Percentiles rank a stretch among this genome's conserved stretches.
Evolutionary conservation across 306 rosid species (phyloP).

Genomic region (Quercus cerris): DNA sequence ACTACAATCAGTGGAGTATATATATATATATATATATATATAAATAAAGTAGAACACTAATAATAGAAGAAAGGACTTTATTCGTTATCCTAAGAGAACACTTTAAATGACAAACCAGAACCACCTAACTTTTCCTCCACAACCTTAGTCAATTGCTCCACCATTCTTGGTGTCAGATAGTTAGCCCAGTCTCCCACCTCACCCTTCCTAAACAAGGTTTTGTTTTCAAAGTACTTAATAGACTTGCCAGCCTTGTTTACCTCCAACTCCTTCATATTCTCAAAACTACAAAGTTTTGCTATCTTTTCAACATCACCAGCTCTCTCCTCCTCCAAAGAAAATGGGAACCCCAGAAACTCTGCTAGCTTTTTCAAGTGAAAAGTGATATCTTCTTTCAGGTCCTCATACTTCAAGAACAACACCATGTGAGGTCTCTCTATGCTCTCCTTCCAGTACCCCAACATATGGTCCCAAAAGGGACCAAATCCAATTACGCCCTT

Average conservation of each 20-base stretch:
- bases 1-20: no score
- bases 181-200: constrained; percentile 58
- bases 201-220: constrained; percentile 46
- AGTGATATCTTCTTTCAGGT: constrained; percentile 29
- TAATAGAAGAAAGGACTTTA: no score
- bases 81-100: no score
- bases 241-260: constrained; percentile 34
- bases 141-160: constrained; percentile 34
- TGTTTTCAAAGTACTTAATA: constrained; percentile 34
- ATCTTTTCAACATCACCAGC: constrained; percentile 36
- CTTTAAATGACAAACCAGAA: no score
- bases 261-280: constrained; percentile 43
- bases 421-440: constrained; percentile 36
- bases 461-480: constrained; percentile 50
- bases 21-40: no score
- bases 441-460: constrained; percentile 59
- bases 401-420: constrained; percentile 54
- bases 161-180: constrained; percentile 45
- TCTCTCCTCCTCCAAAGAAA: constrained; percentile 41
- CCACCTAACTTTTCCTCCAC: constrained; percentile 27
- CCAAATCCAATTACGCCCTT: constrained; percentile 40
- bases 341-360: constrained; percentile 36
- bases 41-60: no score
- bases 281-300: constrained; percentile 43
- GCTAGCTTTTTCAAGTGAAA: constrained; percentile 37